These are phyloP conservation scores for Lachnellula cervina DNA, from an alignment of 2,329 filamentous ascomycete genomes.

Conservation along the genomic window DNA sequence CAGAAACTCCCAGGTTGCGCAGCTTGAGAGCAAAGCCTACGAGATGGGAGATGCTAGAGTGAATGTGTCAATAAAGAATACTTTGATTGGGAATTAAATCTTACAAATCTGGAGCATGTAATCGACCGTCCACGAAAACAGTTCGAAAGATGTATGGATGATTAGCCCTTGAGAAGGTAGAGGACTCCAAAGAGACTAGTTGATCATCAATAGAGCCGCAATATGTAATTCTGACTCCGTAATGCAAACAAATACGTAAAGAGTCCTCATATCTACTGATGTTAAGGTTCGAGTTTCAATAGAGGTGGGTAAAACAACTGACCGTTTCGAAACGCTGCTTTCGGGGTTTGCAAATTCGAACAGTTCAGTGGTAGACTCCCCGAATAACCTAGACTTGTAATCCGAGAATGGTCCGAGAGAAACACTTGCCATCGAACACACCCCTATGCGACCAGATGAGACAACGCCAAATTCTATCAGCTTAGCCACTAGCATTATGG, in stretches of 20 bases:
- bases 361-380: slow-evolving; percentile 85
- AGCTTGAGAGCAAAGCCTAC: slow-evolving; percentile 91
- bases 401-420: slow-evolving; percentile 90
- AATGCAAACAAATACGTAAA: slow-evolving; percentile 67
- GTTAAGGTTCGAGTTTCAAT: too few species aligned
- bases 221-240: slow-evolving; percentile 80
- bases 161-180: slow-evolving; percentile 75
- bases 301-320: too few species aligned
- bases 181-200: slow-evolving; percentile 89
- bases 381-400: slow-evolving; percentile 84
- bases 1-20: slow-evolving; percentile 85
- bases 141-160: slow-evolving; percentile 94
- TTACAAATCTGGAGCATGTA: slow-evolving; percentile 87
- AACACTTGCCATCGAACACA: slow-evolving; percentile 85
- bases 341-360: slow-evolving; percentile 87
- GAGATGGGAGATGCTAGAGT: slow-evolving; percentile 68
- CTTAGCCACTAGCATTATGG: slow-evolving; percentile 87
- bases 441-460: slow-evolving; percentile 68
- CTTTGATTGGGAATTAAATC: slow-evolving; percentile 19
- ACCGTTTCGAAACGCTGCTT: slow-evolving; percentile 72
- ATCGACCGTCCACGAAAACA: slow-evolving; percentile 90
- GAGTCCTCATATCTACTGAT: slow-evolving; percentile 58
- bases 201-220: slow-evolving; percentile 96
- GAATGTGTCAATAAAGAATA: neutral
- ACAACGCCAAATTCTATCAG: slow-evolving; percentile 87